These are phyloP conservation scores for Penicillium simplicissimum DNA, from an alignment of 495 filamentous ascomycete genomes.

Conservation along the genomic window DNA sequence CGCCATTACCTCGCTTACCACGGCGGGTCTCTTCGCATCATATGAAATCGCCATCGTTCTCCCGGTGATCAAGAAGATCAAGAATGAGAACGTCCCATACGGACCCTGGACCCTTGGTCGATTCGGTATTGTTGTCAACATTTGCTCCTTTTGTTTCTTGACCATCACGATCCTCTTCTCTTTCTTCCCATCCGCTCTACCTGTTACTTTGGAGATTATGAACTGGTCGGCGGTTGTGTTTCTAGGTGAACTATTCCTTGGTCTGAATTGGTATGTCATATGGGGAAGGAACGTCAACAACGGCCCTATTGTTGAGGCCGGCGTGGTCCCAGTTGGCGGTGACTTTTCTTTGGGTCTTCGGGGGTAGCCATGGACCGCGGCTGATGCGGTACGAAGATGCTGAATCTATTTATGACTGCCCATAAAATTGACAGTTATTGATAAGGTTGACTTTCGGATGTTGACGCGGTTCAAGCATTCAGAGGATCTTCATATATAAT, in stretches of 20 bases:
- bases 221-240: slow-evolving; percentile 48
- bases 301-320: slow-evolving; percentile 24
- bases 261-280: slow-evolving; percentile 26
- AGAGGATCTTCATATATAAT: too few species aligned
- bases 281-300: slow-evolving; percentile 19
- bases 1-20: slow-evolving; percentile 49
- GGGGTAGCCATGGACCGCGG: not conserved
- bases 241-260: slow-evolving; percentile 28
- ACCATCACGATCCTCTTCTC: slow-evolving; percentile 34
- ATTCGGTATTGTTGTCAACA: slow-evolving; percentile 34
- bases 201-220: slow-evolving; percentile 38
- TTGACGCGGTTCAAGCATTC: too few species aligned
- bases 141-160: slow-evolving; percentile 34
- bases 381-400: not conserved
- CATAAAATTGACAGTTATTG: not conserved
- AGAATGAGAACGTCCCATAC: slow-evolving; percentile 10
- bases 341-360: not conserved
- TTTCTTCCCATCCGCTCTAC: slow-evolving; percentile 41
- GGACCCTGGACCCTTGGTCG: slow-evolving; percentile 18
- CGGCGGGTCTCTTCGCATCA: slow-evolving; percentile 42
- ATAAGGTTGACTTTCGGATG: not conserved
- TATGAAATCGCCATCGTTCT: slow-evolving; percentile 40
- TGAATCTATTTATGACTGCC: not conserved
- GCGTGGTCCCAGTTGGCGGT: not conserved
- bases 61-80: slow-evolving; percentile 31